These are phyloP conservation scores for Pichia kudriavzevii DNA, from an alignment of 1,139 yeast genomes.

Conservation along the genomic window DNA sequence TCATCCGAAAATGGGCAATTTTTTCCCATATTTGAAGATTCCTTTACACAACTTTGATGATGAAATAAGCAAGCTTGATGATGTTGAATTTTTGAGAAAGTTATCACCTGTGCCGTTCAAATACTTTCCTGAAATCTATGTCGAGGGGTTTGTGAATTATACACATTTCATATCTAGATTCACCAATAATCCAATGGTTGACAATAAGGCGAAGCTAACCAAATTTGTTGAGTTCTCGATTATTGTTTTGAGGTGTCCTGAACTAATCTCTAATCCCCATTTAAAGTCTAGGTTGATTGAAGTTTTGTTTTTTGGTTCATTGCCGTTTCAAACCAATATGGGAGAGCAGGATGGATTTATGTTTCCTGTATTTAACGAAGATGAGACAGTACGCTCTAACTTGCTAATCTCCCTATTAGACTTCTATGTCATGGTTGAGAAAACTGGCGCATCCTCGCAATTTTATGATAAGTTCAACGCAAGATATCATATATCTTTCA, in stretches of 20 bases:
- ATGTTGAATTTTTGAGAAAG: constrained; percentile 56
- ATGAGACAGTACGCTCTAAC: constrained; percentile 56
- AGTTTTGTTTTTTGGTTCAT: constrained; percentile 67
- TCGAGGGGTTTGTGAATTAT: constrained; percentile 79
- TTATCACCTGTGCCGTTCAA: constrained; percentile 73
- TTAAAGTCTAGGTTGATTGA: constrained; percentile 81
- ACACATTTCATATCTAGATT: constrained; percentile 59
- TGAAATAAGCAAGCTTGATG: constrained; percentile 57
- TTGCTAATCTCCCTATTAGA: constrained; percentile 77
- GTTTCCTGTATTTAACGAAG: constrained; percentile 54
- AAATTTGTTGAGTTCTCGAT: constrained; percentile 68
- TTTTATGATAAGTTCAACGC: constrained; percentile 93
- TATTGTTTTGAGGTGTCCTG: constrained; percentile 75
- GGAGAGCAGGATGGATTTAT: constrained; percentile 58
- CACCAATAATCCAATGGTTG: constrained; percentile 51
- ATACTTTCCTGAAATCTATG: constrained; percentile 75
- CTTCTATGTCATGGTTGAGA: constrained; percentile 89
- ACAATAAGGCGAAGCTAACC: constrained; percentile 42
- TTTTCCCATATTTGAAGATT: constrained; percentile 35
- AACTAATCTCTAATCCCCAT: constrained; percentile 85
- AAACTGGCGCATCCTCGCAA: constrained; percentile 92
- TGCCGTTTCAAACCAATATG: constrained; percentile 35
- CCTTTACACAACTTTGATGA: constrained; percentile 51
- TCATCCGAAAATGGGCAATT: constrained; percentile 37
- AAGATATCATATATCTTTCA: constrained; percentile 77